Conservation (phyloP, 306 rosid species). For the Alnus rubra region DNA sequence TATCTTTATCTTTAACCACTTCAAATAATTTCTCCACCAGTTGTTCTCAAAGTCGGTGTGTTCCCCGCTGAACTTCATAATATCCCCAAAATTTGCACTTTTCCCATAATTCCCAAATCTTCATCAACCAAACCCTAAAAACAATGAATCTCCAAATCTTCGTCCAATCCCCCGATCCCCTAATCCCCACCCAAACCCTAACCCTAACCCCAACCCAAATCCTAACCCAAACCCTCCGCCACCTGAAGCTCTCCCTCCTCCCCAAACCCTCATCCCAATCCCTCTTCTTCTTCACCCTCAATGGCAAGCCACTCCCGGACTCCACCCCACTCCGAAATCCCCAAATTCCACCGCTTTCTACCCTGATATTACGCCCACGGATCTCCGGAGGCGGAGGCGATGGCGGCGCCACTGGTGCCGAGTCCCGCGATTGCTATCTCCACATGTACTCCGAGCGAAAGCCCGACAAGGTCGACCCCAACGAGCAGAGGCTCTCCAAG, state of each 20-base stretch:
- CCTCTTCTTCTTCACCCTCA: conserved; percentile 58
- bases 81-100: not conserved
- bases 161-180: conserved; percentile 59
- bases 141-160: conserved; percentile 61
- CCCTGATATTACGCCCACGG: conserved; percentile 58
- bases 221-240: conserved; percentile 45
- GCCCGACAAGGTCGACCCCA: conserved; percentile 87
- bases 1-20: too few relatives aligned
- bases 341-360: conserved; percentile 53
- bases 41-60: not conserved
- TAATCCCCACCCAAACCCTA: conserved; percentile 41
- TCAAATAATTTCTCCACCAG: too few relatives aligned
- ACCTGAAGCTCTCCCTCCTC: conserved; percentile 60
- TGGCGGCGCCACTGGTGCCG: conserved; percentile 95
- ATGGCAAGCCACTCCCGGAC: conserved; percentile 65
- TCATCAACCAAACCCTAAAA: conserved; percentile 17
- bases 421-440: conserved; percentile 95
- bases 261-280: conserved; percentile 24
- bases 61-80: too few relatives aligned
- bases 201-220: conserved; percentile 17
- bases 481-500: conserved; percentile 85
- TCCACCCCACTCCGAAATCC: conserved; percentile 35
- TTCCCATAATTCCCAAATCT: not conserved
- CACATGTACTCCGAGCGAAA: conserved; percentile 90
- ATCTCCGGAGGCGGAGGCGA: conserved; percentile 85